phyloP scores from a whole-genome alignment of 164 flowering plant species.

The Liriodendron chinense region DNA sequence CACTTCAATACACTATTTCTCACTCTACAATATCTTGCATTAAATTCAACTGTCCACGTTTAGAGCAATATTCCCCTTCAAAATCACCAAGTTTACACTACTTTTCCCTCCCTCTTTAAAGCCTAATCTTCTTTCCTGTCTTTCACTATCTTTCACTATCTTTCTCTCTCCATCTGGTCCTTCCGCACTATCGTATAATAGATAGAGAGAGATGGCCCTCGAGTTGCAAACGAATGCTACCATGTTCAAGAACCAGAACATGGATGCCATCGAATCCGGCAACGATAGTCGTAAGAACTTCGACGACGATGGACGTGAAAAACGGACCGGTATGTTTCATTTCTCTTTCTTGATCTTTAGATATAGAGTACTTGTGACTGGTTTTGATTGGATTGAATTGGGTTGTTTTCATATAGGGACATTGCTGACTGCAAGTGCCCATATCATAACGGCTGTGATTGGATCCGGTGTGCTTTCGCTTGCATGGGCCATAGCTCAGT shows the following conservation, averaged over 20 bases:
- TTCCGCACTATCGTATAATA: neutral
- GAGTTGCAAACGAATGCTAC: neutral
- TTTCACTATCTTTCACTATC: neutral
- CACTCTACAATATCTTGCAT: neutral
- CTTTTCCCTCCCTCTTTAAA: neutral
- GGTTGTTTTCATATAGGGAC: slow-evolving; percentile 49
- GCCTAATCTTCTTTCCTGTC: neutral
- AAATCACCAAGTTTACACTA: neutral
- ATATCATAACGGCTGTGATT: slow-evolving; percentile 92
- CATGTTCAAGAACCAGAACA: neutral
- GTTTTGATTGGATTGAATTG: neutral
- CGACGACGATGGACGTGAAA: slow-evolving; percentile 72
- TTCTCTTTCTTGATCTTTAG: neutral
- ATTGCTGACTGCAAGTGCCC: slow-evolving; percentile 87
- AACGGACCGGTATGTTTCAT: slow-evolving; percentile 43
- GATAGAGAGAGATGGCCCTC: neutral
- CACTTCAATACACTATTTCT: neutral
- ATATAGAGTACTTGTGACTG: neutral
- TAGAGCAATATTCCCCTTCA: neutral
- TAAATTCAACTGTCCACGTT: neutral
- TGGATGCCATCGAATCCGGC: slow-evolving; percentile 2
- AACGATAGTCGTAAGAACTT: slow-evolving; percentile 28
- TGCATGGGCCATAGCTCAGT: slow-evolving; percentile 92
- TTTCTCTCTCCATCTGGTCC: neutral
- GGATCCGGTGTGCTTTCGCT: slow-evolving; percentile 93